Conservation (phyloP, 169 alveolate species). For the Cryptosporidium sp. region DNA sequence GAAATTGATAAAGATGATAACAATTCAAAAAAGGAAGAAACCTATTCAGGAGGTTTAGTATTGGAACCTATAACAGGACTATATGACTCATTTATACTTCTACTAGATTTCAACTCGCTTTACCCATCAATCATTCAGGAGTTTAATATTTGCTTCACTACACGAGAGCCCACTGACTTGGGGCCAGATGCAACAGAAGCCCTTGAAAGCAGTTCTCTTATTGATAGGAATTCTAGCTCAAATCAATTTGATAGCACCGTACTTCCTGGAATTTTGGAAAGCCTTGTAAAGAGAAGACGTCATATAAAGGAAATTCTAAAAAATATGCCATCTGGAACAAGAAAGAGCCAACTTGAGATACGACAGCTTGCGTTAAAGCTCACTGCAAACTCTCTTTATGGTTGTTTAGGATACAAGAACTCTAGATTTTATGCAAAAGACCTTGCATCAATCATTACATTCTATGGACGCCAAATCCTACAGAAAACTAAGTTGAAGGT, state of each 20-base stretch:
- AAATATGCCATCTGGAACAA: constrained; percentile 34
- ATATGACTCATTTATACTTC: constrained; percentile 94
- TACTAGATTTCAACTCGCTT: constrained; percentile 97
- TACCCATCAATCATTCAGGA: constrained; percentile 99
- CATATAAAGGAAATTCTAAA: constrained; percentile 76
- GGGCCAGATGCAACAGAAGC: constrained; percentile 71
- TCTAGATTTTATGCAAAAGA: constrained; percentile 97
- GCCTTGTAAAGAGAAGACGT: constrained; percentile 78
- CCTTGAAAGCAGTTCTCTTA: not conserved
- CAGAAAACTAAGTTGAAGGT: constrained; percentile 93
- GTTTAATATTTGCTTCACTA: constrained; percentile 98
- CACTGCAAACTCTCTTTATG: constrained; percentile 98
- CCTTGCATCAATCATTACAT: constrained; percentile 97
- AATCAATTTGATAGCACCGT: constrained; percentile 63
- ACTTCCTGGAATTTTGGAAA: constrained; percentile 81
- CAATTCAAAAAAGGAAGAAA: constrained; percentile 79
- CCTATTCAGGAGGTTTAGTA: constrained; percentile 97
- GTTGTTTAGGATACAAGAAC: constrained; percentile 97
- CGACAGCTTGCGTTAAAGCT: constrained; percentile 96
- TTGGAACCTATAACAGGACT: constrained; percentile 97
- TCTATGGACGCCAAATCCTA: constrained; percentile 91
- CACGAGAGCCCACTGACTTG: constrained; percentile 86
- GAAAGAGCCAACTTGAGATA: constrained; percentile 88
- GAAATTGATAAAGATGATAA: constrained; percentile 81
- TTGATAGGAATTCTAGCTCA: not conserved